Percentiles rank a stretch among this genome's conserved stretches.
These are phyloP conservation scores for Smittium culicis DNA, from an alignment of 371 early-diverging fungal species.

Conservation along the genomic window DNA sequence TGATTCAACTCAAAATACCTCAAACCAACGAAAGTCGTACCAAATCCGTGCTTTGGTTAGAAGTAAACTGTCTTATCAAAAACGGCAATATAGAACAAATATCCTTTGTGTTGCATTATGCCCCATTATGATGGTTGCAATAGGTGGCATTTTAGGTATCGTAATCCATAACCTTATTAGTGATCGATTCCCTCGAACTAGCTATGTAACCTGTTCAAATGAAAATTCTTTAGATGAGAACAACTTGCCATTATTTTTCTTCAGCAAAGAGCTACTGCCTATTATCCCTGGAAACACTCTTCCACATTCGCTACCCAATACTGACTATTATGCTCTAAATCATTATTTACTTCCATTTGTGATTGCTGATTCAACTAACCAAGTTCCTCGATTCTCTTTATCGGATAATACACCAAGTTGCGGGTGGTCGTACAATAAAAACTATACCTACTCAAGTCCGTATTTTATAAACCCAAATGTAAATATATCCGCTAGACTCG, in stretches of 20 bases:
- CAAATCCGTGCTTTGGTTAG: conserved; percentile 34
- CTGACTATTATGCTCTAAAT: background rate
- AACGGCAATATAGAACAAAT: conserved; percentile 53
- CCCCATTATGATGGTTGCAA: conserved; percentile 43
- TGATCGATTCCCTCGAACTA: conserved; percentile 16
- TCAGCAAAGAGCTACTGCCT: background rate
- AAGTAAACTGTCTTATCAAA: conserved; percentile 50
- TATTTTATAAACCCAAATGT: conserved; percentile 25
- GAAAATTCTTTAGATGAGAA: conserved; percentile 3
- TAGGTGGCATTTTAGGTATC: conserved; percentile 35
- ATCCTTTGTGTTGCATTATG: conserved; percentile 50
- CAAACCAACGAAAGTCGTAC: conserved; percentile 12
- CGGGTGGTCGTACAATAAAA: conserved; percentile 36
- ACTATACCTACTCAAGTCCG: conserved; percentile 34
- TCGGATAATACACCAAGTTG: conserved; percentile 17
- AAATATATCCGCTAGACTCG: conserved; percentile 20
- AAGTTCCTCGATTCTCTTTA: background rate
- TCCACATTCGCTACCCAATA: background rate
- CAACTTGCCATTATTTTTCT: conserved; percentile 7
- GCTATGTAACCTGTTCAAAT: conserved; percentile 8
- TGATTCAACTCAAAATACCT: no score
- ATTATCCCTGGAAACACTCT: background rate
- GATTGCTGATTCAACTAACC: conserved; percentile 7
- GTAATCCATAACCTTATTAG: conserved; percentile 26
- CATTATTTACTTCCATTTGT: conserved; percentile 6